Evolutionary conservation across 495 filamentous ascomycete genomes (phyloP), one percentile per base, ranked within the genome.

Genomic region (Penicillium salamii): DNA sequence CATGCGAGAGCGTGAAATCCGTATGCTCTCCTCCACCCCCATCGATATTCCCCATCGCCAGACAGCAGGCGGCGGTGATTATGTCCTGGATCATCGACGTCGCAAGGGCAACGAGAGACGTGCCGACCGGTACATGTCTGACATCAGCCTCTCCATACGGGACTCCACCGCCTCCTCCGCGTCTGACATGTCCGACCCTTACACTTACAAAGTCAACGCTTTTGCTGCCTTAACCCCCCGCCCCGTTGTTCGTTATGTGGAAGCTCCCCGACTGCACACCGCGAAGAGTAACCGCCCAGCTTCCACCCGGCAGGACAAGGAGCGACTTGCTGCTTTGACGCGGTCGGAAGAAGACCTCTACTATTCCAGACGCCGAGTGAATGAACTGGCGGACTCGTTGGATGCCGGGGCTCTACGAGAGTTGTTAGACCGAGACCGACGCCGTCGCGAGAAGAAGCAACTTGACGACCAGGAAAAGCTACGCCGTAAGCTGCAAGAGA

Each of bases 1-100:
- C 61, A 75, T 81, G 44, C 78, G 91, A 14, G 90, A 95, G 63
- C 87, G 87, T 45, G 89, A 96, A 68, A 89, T 96, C 55, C 84
- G 83, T 50, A 78, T 87, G n/a, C 86, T 96, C 84, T 86, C 74
- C 48, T 78, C 85, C 34, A 67, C 65, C 17, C 82, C 82, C 23
- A 79, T 89, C 34, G 76, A 81, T 13, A 76, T 83, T 37, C 84
- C 86, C 32, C 76, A 77, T 20, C 83, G 85, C 33, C 71, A 80
- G 2, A 75, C 77, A 9, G 71, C 79, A 9, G 66, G 83, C 52
- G 39, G 56, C 11, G 57, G 59, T 18, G 64, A 68, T 14, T 55
- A 70, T 42, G 49, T 53, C 23, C 77, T 79, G 45, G 86, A 91
- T 37, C 85, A 78, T 59, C 83, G 77, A 50, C 83, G 81, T 55